Percentiles rank a stretch among this genome's conserved stretches.
Conservation (phyloP, 495 filamentous ascomycete genomes). For the Paragyromitra xinjiangensis region DNA sequence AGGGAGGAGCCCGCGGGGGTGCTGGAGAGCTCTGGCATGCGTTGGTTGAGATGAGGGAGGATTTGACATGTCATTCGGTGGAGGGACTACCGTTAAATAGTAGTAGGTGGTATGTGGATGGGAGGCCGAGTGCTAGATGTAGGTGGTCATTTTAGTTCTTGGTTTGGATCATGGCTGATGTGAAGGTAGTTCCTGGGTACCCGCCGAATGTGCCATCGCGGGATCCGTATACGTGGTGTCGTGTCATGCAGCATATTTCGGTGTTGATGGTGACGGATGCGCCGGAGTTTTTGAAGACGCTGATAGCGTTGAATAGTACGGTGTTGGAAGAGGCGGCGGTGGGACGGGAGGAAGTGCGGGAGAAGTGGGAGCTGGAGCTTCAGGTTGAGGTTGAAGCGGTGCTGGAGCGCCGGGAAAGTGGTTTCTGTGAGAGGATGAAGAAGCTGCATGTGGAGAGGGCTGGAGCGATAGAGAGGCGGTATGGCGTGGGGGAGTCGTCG, state of each 20-base stretch:
- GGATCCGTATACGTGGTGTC: constrained; percentile 52
- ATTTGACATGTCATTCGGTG: constrained; percentile 26
- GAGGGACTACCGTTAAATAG: constrained; percentile 48
- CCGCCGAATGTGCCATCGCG: constrained; percentile 52
- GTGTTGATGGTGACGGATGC: constrained; percentile 62
- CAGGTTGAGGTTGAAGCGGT: neutral
- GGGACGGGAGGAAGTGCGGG: neutral
- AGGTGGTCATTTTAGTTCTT: neutral
- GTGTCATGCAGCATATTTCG: constrained; percentile 59
- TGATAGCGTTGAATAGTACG: constrained; percentile 34
- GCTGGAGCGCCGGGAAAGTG: constrained; percentile 17
- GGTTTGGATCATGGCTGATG: constrained; percentile 9
- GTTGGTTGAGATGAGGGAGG: constrained; percentile 36
- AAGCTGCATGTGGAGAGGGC: constrained; percentile 16
- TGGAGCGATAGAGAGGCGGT: constrained; percentile 3
- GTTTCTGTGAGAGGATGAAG: constrained; percentile 21
- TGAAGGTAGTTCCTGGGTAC: constrained; percentile 49
- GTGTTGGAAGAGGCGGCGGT: constrained; percentile 21
- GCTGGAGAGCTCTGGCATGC: constrained; percentile 28
- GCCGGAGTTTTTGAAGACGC: constrained; percentile 59
- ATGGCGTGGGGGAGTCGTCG: neutral
- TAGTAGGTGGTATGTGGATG: constrained; percentile 49
- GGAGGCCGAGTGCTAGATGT: constrained; percentile 46
- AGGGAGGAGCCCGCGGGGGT: constrained; percentile 6
- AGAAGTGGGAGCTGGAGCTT: constrained; percentile 12